Evolutionary conservation across 2,329 filamentous ascomycete species (phyloP), one percentile per base, ranked within the genome.

Genomic region (Xylariaceae sp.): DNA sequence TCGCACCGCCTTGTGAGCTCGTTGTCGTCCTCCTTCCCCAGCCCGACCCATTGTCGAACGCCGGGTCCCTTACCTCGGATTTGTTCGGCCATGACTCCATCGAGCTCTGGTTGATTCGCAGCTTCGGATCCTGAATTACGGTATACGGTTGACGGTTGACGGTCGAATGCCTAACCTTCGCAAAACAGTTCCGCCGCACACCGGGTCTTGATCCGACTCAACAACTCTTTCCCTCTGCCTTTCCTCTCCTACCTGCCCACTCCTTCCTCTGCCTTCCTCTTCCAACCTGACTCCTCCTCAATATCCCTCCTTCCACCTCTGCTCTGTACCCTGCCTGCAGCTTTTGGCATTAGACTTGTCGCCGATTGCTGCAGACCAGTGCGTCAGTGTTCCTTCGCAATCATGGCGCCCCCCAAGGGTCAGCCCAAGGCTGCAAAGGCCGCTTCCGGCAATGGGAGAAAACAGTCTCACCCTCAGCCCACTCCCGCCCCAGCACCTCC

Each of bases 401-500:
- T 38, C 47, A 62, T 62, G 59, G 56, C 59, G 42, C 49, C 52
- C 47, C 40, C 50, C 38, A 57, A 54, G 45, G 51, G 51, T 34
- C 52, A 56, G 44, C 43, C 54, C 22, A 56, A 52, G 45, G 45
- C 50, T 47, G 45, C 45, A 41, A 55, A 52, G 47, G 45, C 52
- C 18, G 45, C 42, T 47, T 44, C 56, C 29, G 54, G 52, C 32
- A 41, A 52, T 47, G 42, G 50, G 37, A 59, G 56, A 40, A 57
- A 54, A 43, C 50, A 44, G 33, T 33, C 42, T 19, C 17, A 46
- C 18, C 42, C 47, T 15, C 34, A 48, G 11, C 41, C 37, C 32
- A 26, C 22, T 6, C 22, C 22, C 11, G 19, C 49, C 26, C 36
- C 42, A 32, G 35, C 47, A 34, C 12, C 40, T 26, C 28, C 50